Evolutionary conservation across 1,284 basidiomycete species (phyloP).

Genomic region (Tremellales sp.): DNA sequence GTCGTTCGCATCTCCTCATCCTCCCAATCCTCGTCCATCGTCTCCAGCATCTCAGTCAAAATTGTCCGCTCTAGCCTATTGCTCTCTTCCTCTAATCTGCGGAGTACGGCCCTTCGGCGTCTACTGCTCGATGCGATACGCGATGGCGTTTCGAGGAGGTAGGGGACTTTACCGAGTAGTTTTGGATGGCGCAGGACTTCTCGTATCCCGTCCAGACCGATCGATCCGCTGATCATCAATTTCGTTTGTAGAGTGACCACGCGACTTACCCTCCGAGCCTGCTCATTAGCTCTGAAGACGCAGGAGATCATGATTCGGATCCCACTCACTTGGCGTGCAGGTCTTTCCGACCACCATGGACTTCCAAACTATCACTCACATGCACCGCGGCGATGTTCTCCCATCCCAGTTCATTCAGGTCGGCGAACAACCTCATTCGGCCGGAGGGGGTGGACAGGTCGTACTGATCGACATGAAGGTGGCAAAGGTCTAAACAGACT

Average conservation of each 20-base stretch:
- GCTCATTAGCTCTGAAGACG: not conserved
- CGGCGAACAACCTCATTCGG: slow-evolving; percentile 8
- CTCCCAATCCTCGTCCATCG: not conserved
- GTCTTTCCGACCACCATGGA: slow-evolving; percentile 11
- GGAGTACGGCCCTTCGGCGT: not conserved
- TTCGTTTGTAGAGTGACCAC: not conserved
- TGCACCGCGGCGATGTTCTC: slow-evolving; percentile 17
- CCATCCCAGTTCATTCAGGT: slow-evolving; percentile 7
- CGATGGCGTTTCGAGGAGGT: slow-evolving; percentile 19
- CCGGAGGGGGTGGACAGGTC: slow-evolving; percentile 10
- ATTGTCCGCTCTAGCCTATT: not conserved
- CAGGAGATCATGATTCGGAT: not conserved
- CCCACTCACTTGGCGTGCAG: slow-evolving; percentile 20
- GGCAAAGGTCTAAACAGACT: slow-evolving; percentile 23
- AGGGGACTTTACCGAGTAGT: slow-evolving; percentile 8
- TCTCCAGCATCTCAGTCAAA: not conserved
- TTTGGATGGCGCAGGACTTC: slow-evolving; percentile 12
- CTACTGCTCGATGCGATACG: not conserved
- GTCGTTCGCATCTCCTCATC: not conserved
- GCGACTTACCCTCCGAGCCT: slow-evolving; percentile 13
- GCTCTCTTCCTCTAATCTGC: not conserved
- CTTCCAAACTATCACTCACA: slow-evolving; percentile 12
- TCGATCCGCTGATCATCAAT: slow-evolving; percentile 11
- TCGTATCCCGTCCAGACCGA: slow-evolving; percentile 14
- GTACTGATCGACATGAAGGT: slow-evolving; percentile 14